Evolutionary conservation across 805 yeast species (phyloP), one percentile per base, ranked within the genome.

Genomic region (Candida bentonensis): DNA sequence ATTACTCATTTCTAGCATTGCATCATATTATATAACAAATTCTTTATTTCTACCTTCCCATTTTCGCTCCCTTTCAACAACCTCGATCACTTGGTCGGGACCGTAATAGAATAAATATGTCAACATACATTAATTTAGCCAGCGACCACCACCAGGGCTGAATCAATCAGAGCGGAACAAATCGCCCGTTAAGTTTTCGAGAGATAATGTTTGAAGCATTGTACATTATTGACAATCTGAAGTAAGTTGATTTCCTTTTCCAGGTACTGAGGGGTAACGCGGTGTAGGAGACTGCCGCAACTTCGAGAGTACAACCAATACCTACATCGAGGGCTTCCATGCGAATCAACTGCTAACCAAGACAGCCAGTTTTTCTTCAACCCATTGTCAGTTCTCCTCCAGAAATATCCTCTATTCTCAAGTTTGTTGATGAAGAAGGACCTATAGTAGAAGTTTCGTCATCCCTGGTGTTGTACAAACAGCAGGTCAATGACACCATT

Each of bases 381-480:
- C n/a, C 34, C n/a, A 9, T 21, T 25, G 34, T n/a, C 34, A 5
- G 15, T 21, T 7, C 20, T 15, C 17, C 20, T 5, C 42, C 26
- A 21, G 34, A 23, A 3, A 23, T 33, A 3, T 15, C 26, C 3
- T 3, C 27, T 33, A 20, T 41, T 21, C 33, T 23, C 15, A n/a
- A 15, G 15, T 25, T 36, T 2, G 33, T 20, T 11, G 23, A 28
- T 2, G 27, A 22, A 3, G 23, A 21, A 11, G 43, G 42, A 3
- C 47, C 48, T 23, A 40, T 56, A 5, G 39, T 52, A 13, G 53
- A 57, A 46, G 39, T 55, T 20, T 48, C 53, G 34, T 47, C 59
- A 7, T 49, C 59, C 26, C 60, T 61, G 42, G 51, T 61, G 2
- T 47, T 61, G 22, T 57, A 51, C 42, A 51, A 52, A 39, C 53